These are phyloP conservation scores for Claviceps paspali DNA, from an alignment of 2,329 filamentous ascomycete species.

Conservation along the genomic window DNA sequence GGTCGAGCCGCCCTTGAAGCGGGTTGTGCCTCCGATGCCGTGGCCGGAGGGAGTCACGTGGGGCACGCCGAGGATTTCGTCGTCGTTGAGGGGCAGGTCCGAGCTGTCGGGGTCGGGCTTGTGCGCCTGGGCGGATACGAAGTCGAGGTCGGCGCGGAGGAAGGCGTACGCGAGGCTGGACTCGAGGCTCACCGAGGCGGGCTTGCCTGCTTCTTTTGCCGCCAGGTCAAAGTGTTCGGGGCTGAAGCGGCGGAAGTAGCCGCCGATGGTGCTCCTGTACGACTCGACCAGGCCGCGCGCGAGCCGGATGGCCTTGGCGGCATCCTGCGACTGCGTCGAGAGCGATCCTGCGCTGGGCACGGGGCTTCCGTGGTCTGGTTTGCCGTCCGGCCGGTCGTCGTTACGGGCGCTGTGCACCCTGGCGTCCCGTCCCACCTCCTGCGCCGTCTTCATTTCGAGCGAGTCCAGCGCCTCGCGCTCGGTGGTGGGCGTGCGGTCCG, in stretches of 20 bases:
- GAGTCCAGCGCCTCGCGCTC: conserved; percentile 15
- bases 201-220: conserved; percentile 12
- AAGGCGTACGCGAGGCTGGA: conserved; percentile 84
- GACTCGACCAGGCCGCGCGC: conserved; percentile 56
- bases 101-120: conserved; percentile 63
- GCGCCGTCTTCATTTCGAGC: conserved; percentile 34
- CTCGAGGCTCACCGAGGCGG: conserved; percentile 46
- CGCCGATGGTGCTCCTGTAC: conserved; percentile 76
- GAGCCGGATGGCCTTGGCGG: conserved; percentile 48
- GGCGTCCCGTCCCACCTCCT: conserved; percentile 26
- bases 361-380: conserved; percentile 21
- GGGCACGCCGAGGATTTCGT: conserved; percentile 61
- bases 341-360: conserved; percentile 26
- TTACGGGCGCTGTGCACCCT: conserved; percentile 18
- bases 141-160: conserved; percentile 84
- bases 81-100: conserved; percentile 68
- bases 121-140: conserved; percentile 73
- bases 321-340: conserved; percentile 36
- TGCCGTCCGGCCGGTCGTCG: conserved; percentile 17
- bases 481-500: conserved; percentile 4
- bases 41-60: conserved; percentile 38
- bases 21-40: conserved; percentile 55
- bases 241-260: conserved; percentile 84
- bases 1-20: conserved; percentile 89
- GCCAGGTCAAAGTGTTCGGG: conserved; percentile 55